Evolutionary conservation across 2,329 filamentous ascomycete species (phyloP).

Genomic region (Fusarium praegraminearum): DNA sequence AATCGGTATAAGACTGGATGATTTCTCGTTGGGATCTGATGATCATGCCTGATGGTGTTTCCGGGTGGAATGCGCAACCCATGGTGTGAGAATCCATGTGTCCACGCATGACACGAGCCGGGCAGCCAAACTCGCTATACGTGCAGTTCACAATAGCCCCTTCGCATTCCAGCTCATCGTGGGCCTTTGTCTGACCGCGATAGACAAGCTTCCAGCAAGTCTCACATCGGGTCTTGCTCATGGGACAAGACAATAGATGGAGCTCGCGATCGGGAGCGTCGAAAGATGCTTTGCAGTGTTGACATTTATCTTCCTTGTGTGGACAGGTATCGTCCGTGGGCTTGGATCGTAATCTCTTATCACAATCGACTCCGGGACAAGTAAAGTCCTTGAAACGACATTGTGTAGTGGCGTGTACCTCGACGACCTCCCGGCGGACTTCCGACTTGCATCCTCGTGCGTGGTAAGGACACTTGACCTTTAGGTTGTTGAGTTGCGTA

Average conservation of each 20-base stretch:
- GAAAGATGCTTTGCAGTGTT: slow-evolving; percentile 65
- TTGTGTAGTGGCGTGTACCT: slow-evolving; percentile 67
- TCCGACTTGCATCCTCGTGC: slow-evolving; percentile 63
- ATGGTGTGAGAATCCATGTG: slow-evolving; percentile 60
- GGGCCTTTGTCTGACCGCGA: slow-evolving; percentile 60
- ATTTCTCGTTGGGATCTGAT: slow-evolving; percentile 62
- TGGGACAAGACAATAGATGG: slow-evolving; percentile 58
- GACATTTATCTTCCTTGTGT: slow-evolving; percentile 64
- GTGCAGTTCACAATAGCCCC: slow-evolving; percentile 64
- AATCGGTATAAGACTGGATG: slow-evolving; percentile 57
- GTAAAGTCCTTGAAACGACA: slow-evolving; percentile 67
- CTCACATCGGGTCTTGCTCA: slow-evolving; percentile 62
- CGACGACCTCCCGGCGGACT: slow-evolving; percentile 65
- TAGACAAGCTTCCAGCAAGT: slow-evolving; percentile 61
- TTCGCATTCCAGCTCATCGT: slow-evolving; percentile 62
- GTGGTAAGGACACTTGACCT: slow-evolving; percentile 69
- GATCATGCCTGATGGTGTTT: slow-evolving; percentile 64
- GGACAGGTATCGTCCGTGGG: slow-evolving; percentile 65
- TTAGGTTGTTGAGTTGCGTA: slow-evolving; percentile 71
- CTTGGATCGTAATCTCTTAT: slow-evolving; percentile 63
- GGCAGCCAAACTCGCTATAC: slow-evolving; percentile 54
- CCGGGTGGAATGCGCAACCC: slow-evolving; percentile 64
- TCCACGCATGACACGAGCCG: slow-evolving; percentile 51
- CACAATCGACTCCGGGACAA: slow-evolving; percentile 67
- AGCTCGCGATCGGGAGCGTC: slow-evolving; percentile 58